phyloP scores from a whole-genome alignment of 2,329 filamentous ascomycete genomes.

The Didymella pomorum region DNA sequence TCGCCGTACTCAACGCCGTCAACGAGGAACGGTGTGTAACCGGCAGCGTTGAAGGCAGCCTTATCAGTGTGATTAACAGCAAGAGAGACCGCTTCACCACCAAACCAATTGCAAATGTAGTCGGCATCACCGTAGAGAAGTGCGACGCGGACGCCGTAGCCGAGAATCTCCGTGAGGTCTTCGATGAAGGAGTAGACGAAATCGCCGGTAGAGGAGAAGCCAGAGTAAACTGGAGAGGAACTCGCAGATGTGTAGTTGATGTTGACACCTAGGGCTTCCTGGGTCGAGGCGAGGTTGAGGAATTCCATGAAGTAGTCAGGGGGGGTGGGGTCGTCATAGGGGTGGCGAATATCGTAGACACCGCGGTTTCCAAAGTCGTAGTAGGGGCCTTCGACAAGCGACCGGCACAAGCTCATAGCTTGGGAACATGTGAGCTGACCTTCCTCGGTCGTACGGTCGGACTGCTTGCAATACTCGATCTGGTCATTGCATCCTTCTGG shows the following conservation, averaged over 20 bases:
- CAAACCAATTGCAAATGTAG: slow-evolving; percentile 70
- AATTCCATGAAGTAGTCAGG: slow-evolving; percentile 60
- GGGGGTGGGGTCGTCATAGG: slow-evolving; percentile 62
- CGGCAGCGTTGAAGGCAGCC: slow-evolving; percentile 67
- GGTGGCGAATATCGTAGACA: slow-evolving; percentile 64
- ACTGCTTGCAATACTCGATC: slow-evolving; percentile 56
- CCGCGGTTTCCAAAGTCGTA: slow-evolving; percentile 53
- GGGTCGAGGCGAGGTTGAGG: slow-evolving; percentile 62
- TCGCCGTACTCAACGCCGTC: slow-evolving; percentile 53
- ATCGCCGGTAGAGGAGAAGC: slow-evolving; percentile 58
- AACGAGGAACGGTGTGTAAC: slow-evolving; percentile 71
- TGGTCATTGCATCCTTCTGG: slow-evolving; percentile 61
- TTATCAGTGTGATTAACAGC: slow-evolving; percentile 62
- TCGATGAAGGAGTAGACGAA: slow-evolving; percentile 56
- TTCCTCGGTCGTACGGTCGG: slow-evolving; percentile 33
- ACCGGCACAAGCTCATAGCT: slow-evolving; percentile 53
- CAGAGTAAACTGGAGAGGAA: slow-evolving; percentile 48
- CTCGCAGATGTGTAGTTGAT: slow-evolving; percentile 63
- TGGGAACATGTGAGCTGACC: slow-evolving; percentile 47
- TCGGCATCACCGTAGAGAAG: slow-evolving; percentile 67
- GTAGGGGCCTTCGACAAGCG: slow-evolving; percentile 57
- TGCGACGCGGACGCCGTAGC: slow-evolving; percentile 63
- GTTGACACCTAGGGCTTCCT: slow-evolving; percentile 59
- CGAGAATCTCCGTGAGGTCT: slow-evolving; percentile 61
- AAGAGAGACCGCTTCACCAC: slow-evolving; percentile 74